A percentile compares a stretch with the other conserved stretches of the same genome.
phyloP scores from a whole-genome alignment of 1,139 yeast genomes.

The Suhomyces terraborum region DNA sequence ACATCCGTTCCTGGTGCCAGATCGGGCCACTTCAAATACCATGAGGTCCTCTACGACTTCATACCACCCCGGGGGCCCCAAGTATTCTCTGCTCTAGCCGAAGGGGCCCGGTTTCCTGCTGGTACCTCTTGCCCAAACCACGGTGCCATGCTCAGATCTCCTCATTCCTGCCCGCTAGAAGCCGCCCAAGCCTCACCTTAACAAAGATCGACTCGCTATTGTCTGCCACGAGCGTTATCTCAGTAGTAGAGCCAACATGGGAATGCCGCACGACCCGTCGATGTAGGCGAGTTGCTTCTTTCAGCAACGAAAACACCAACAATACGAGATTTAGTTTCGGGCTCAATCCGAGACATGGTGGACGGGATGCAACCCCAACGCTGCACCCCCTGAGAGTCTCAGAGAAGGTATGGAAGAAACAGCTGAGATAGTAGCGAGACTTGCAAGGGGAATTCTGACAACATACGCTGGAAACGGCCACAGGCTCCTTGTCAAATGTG shows the following conservation, averaged over 20 bases:
- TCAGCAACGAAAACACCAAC: conserved; percentile 1
- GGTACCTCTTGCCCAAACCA: too few relatives aligned
- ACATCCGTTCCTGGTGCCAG: not conserved
- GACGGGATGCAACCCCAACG: not conserved
- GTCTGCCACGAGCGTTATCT: conserved; percentile 4
- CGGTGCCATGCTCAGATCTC: not conserved
- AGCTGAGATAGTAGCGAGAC: too few relatives aligned
- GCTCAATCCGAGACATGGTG: not conserved
- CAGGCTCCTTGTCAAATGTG: too few relatives aligned
- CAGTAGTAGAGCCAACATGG: conserved; percentile 3
- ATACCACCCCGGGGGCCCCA: too few relatives aligned
- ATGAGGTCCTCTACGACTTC: too few relatives aligned
- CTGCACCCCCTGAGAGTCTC: not conserved
- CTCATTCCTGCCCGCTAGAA: not conserved
- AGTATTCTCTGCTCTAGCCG: too few relatives aligned
- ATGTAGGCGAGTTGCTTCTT: not conserved
- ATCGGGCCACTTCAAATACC: not conserved
- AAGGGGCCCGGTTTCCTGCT: too few relatives aligned
- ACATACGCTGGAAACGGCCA: too few relatives aligned
- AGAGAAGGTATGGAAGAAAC: not conserved
- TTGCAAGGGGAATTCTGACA: too few relatives aligned
- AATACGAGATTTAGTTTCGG: not conserved
- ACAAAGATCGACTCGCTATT: conserved; percentile 3
- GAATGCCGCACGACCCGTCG: conserved; percentile 1
- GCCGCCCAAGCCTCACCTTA: conserved; percentile 3